phyloP scores from a whole-genome alignment of 2,329 filamentous ascomycete species.

The Monosporascus sp. region DNA sequence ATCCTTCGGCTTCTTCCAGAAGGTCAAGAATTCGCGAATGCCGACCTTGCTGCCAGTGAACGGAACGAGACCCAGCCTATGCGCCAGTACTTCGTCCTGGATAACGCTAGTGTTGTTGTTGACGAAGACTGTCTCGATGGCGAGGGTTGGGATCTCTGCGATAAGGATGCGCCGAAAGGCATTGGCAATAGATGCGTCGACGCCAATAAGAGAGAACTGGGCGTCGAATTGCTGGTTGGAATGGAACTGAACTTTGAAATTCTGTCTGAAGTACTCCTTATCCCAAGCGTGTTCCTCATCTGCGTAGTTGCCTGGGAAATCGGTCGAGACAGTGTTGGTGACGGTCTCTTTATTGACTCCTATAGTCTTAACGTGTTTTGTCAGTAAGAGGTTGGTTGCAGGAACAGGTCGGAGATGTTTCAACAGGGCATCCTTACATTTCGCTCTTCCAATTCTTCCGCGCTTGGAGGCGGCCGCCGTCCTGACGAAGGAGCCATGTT shows the following conservation, averaged over 20 bases:
- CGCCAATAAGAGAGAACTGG: constrained; percentile 84
- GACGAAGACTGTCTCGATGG: constrained; percentile 90
- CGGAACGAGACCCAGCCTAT: constrained; percentile 84
- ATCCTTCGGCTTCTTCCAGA: constrained; percentile 65
- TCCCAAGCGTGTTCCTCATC: constrained; percentile 83
- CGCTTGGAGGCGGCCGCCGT: constrained; percentile 14
- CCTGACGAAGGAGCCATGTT: constrained; percentile 27
- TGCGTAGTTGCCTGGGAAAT: constrained; percentile 87
- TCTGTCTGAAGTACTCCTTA: constrained; percentile 63
- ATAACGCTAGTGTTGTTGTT: constrained; percentile 97
- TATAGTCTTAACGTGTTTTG: constrained; percentile 61
- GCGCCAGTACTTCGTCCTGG: constrained; percentile 92
- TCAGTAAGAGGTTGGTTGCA: constrained; percentile 8
- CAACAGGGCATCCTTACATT: constrained; percentile 15
- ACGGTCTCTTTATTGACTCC: constrained; percentile 87
- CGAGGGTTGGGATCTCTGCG: constrained; percentile 87
- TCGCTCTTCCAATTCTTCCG: constrained; percentile 21
- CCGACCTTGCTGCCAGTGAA: constrained; percentile 75
- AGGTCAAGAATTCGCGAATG: constrained; percentile 71
- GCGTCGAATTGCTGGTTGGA: constrained; percentile 71
- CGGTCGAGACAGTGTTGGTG: constrained; percentile 79
- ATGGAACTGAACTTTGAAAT: constrained; percentile 75
- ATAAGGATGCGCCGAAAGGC: constrained; percentile 96
- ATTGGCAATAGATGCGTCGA: constrained; percentile 92
- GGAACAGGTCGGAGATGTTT: background rate